Conservation (phyloP, 495 filamentous ascomycete genomes). For the Podospora fimiseda region DNA sequence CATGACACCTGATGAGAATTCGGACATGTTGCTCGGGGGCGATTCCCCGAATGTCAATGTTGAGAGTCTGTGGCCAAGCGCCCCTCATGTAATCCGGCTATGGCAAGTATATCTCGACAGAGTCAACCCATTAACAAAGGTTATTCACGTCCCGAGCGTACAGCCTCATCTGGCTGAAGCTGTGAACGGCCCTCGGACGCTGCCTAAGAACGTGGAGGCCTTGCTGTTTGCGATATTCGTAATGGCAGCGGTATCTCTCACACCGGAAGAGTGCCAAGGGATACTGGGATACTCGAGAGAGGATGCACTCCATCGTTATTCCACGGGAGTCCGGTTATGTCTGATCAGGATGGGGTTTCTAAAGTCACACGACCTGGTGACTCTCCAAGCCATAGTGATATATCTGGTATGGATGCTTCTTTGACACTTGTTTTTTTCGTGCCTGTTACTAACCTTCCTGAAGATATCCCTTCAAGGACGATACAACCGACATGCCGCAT, state of each 20-base stretch:
- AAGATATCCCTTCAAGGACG: conserved; percentile 45
- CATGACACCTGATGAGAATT: conserved; percentile 34
- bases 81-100: conserved; percentile 59
- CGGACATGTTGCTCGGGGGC: conserved; percentile 30
- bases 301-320: conserved; percentile 35
- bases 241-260: conserved; percentile 41
- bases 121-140: conserved; percentile 62
- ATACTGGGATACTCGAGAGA: conserved; percentile 42
- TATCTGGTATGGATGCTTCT: conserved; percentile 41
- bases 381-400: conserved; percentile 48
- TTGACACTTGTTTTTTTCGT: background rate
- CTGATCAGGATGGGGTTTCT: conserved; percentile 46
- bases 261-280: conserved; percentile 42
- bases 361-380: conserved; percentile 45
- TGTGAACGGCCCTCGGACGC: conserved; percentile 25
- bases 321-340: conserved; percentile 38
- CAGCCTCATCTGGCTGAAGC: conserved; percentile 47
- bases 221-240: conserved; percentile 50
- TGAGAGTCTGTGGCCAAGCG: conserved; percentile 51
- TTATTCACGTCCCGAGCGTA: conserved; percentile 62
- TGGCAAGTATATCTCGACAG: conserved; percentile 65
- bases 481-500: conserved; percentile 45
- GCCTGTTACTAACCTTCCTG: conserved; percentile 11
- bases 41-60: conserved; percentile 23
- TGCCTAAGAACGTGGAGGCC: conserved; percentile 46